phyloP scores from a whole-genome alignment of 306 rosid species.

The Crotalaria pallida region DNA sequence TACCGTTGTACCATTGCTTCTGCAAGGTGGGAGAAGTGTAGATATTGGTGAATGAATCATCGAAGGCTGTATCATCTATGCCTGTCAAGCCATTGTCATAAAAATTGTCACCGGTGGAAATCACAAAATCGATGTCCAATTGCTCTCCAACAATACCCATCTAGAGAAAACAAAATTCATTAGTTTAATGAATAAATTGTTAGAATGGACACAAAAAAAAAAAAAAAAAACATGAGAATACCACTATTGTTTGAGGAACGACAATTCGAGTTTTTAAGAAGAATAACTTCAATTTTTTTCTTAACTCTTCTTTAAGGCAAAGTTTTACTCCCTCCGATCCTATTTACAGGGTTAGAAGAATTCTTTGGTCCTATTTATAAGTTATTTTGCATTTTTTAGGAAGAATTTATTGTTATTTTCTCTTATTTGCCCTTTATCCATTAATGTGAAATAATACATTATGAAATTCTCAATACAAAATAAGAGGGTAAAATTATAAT shows the following conservation, averaged over 20 bases:
- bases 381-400: too few relatives aligned
- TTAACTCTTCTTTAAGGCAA: too few relatives aligned
- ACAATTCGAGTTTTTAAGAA: too few relatives aligned
- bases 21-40: constrained; percentile 65
- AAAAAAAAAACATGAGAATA: neutral
- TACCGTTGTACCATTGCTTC: constrained; percentile 62
- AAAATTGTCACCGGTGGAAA: constrained; percentile 67
- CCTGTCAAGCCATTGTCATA: constrained; percentile 48
- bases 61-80: constrained; percentile 48
- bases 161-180: constrained; percentile 16
- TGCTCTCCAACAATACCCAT: constrained; percentile 53
- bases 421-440: too few relatives aligned
- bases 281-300: too few relatives aligned
- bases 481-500: too few relatives aligned
- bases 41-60: constrained; percentile 52
- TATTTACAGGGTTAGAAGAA: too few relatives aligned
- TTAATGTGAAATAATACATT: too few relatives aligned
- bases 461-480: too few relatives aligned
- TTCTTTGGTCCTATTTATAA: too few relatives aligned
- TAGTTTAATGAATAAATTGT: neutral
- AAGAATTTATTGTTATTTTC: too few relatives aligned
- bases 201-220: neutral
- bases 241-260: neutral
- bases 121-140: constrained; percentile 57
- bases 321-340: too few relatives aligned